Base-by-base conservation (phyloP, 495 filamentous ascomycete species). In the Xylaria nigripes region DNA sequence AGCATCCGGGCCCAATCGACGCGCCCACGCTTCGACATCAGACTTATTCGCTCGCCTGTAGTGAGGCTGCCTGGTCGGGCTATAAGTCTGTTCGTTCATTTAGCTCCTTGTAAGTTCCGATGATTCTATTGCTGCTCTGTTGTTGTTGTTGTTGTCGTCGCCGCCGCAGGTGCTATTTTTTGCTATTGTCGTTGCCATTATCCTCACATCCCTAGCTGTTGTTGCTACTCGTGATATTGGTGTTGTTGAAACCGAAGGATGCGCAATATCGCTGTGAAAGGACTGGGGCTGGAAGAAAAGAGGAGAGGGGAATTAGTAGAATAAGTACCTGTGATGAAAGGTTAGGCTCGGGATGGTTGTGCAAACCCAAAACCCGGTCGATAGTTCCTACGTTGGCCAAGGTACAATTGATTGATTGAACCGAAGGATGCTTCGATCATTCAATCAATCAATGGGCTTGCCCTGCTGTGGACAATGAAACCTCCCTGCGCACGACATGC, bases 381-480 rank as follows among this genome's bases (percentile, higher is more conserved):
- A 45, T 22, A 32, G 25, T 42, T 36, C 46, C 19, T 21, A 18
- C 42, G 16, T 24, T 32, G 24, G 21, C 44, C 24, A 34, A 48
- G 16, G 24, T 45, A 24, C 42, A 38, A 36, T 48, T 40, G 51
- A 54, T 48, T 42, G 32, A 48, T 42, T 40, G 23, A 54, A 32
- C 32, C 29, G 49, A 44, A 19, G 29, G 24, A 48, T 41, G 19
- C 6, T 5, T 40, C 22, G 13, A 15, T 32, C 40, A 34, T 6
- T 51, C 50, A 45, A 40, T 52, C 50, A 53, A 40, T 50, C 32
- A 36, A 54, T 49, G 10, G 45, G 46, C 21, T 45, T 22, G n/a
- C 53, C 46, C 40, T 25, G 34, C 27, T 29, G 47, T 45, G 47
- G 40, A 36, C 38, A 50, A 49, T 55, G 53, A 55, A 45, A 43